Evolutionary conservation across 2,329 filamentous ascomycete species (phyloP), one percentile per base, ranked within the genome.

Genomic region (Penicillium sclerotiorum): DNA sequence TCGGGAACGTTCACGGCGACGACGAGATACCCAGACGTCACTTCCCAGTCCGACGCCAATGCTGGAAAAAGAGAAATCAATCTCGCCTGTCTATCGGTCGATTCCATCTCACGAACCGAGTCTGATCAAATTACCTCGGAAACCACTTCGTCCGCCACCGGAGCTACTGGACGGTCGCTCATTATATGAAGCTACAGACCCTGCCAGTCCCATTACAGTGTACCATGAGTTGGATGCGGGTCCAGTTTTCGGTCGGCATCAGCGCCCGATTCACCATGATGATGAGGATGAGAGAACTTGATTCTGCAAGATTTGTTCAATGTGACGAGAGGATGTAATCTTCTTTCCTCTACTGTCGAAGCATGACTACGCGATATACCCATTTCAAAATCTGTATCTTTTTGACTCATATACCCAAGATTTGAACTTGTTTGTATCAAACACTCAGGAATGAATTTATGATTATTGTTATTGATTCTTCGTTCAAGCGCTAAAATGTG

Each of bases 211-310:
- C 8, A 32, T 55, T 4, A 47, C 42, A 5, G 52, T 52, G 27
- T 57, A 52, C 41, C 49, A 59, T 23, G 56, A 59, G 39, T 25
- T 60, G 22, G 58, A 60, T 18, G 58, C 54, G 3, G 58, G 58
- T 2, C 56, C 54, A 6, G 47, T 59, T 1, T 42, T 41, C 6
- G 39, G 58, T 23, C 43, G 45, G 8, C 56, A 60, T 20, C 58
- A 60, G 21, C 55, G 45, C 18, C 56, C 58, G 5, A 57, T 60
- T 8, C n/a, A 60, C n/a, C 30, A 52, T 0, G 50, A 56, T n/a
- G n/a, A n/a, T n/a, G n/a, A n/a, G n/a, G n/a, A 13, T 28, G 25
- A 28, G 25, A 3, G 25, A 28, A n/a, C n/a, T n/a, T n/a, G n/a
- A n/a, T n/a, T n/a, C n/a, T n/a, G n/a, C n/a, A n/a, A n/a, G n/a